Base-by-base conservation (phyloP, 2,329 filamentous ascomycete species). In the Microdochium trichocladiopsis region DNA sequence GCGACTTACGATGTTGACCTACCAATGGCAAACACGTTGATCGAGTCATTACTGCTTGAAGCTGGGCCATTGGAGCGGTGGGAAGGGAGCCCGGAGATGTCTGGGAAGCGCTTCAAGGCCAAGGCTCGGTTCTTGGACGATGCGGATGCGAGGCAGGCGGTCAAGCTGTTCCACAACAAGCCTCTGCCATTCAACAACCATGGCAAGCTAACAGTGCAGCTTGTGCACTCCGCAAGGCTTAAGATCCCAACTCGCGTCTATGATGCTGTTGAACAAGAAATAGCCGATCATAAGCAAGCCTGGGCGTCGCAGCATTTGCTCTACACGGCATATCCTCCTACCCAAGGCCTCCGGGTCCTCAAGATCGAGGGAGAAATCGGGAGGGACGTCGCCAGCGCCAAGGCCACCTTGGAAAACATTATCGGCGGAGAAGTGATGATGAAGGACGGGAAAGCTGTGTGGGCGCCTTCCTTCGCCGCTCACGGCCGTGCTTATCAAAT, bases 41-140 rank as follows among this genome's bases (percentile, higher is more conserved):
- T 72, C 12, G 55, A 63, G 33, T 65, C 66, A 1, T 57, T 68
- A 48, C 56, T 73, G 11, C 53, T 58, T 1, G 50, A 58, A 1
- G 52, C 66, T 9, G 71, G 71, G 0, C 59, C 63, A 0, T 50
- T 75, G 2, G 68, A 71, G 53, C 61, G 57, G 50, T 71, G 68
- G 65, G 61, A 66, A 22, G 53, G 63, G 4, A 58, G 54, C 1
- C 51, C 50, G 1, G 56, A 59, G 6, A 47, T 53, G 3, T 50
- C 55, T 0, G 63, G 63, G 2, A 73, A 69, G 51, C 62, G 71
- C 2, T 53, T 69, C 18, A 73, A 73, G 55, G 73, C 67, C 0
- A 64, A 61, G 14, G 73, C 68, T 1, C 59, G 61, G 2, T 78
- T 76, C 47, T 21, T 59, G 3, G 57, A 69, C 1, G 69, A 72